Percentiles rank a stretch among this genome's conserved stretches.
Evolutionary conservation across 768 basidiomycete species (phyloP).

Genomic region (Mycena crocata): DNA sequence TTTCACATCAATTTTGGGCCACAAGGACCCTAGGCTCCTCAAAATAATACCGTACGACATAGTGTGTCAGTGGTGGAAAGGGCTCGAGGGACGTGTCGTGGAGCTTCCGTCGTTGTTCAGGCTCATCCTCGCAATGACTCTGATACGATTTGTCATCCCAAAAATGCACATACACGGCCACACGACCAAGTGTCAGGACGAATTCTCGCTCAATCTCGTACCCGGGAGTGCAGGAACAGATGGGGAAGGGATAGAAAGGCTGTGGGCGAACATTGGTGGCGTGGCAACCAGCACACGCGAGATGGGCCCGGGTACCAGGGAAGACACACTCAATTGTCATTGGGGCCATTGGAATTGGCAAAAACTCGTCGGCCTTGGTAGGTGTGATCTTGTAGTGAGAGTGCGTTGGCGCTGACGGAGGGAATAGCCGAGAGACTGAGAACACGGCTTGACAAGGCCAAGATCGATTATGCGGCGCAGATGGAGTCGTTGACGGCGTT

Average conservation of each 20-base stretch:
- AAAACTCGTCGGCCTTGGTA: constrained; percentile 40
- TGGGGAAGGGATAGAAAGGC: constrained; percentile 19
- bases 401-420: neutral
- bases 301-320: constrained; percentile 46
- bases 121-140: neutral
- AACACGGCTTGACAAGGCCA: neutral
- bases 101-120: constrained; percentile 19
- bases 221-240: constrained; percentile 15
- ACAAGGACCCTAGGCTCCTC: neutral
- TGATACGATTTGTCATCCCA: constrained; percentile 26
- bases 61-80: constrained; percentile 43
- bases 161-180: constrained; percentile 37
- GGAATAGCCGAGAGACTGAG: constrained; percentile 4
- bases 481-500: constrained; percentile 13
- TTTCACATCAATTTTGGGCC: constrained; percentile 24
- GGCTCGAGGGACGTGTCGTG: constrained; percentile 35
- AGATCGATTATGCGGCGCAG: neutral
- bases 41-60: constrained; percentile 45
- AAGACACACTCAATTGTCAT: constrained; percentile 42
- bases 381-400: neutral
- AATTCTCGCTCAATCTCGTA: constrained; percentile 39
- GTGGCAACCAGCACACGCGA: constrained; percentile 43
- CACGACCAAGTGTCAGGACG: constrained; percentile 34
- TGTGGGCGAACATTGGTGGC: constrained; percentile 7
- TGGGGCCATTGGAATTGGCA: constrained; percentile 44